Base-by-base conservation (phyloP, 2,329 filamentous ascomycete species). In the Aschersonia sp. region DNA sequence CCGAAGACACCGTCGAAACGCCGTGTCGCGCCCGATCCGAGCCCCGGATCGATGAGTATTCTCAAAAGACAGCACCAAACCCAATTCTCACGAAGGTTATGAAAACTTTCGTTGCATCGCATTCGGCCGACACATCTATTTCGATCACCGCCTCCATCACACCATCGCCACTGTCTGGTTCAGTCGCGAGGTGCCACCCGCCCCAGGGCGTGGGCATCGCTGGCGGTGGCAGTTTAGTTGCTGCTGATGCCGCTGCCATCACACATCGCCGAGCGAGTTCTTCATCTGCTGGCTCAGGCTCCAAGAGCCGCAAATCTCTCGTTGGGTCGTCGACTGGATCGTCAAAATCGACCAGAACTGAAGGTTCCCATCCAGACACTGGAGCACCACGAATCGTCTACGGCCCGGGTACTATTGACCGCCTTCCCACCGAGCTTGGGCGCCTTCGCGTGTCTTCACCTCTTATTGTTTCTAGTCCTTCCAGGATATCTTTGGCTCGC, bases 401-500 rank as follows among this genome's bases (percentile, higher is more conserved):
- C 47, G 65, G 65, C 2, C 52, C 53, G 2, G 61, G 62, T 37
- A 56, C 61, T 32, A 50, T 67, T 44, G 46, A 54, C 14, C 58
- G 56, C 5, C 54, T 68, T 5, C 56, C 65, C 5, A 52, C 53
- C 10, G 65, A 68, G 49, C 54, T 68, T 6, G 56, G 53, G 31
- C 57, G 55, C 2, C 54, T 66, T 9, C 53, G 54, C 14, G 51
- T 65, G 6, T 54, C 59, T 4, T 55, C 56, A 9, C 65, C 65
- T 1, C 59, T 68, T 47, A 61, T 68, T 43, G 58, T 68, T 31
- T 62, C 56, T 31, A 66, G 63, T 12, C 63, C 65, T 5, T 68
- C 65, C 3, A 61, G 65, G 40, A 53, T 60, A n/a, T 50, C 55
- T 6, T 55, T 66, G 9, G 63, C 65, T 5, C 54, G 52, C 29